Evolutionary conservation across 139 green algal genomes (phyloP).

Genomic region (Deuterostichococcus epilithicus): DNA sequence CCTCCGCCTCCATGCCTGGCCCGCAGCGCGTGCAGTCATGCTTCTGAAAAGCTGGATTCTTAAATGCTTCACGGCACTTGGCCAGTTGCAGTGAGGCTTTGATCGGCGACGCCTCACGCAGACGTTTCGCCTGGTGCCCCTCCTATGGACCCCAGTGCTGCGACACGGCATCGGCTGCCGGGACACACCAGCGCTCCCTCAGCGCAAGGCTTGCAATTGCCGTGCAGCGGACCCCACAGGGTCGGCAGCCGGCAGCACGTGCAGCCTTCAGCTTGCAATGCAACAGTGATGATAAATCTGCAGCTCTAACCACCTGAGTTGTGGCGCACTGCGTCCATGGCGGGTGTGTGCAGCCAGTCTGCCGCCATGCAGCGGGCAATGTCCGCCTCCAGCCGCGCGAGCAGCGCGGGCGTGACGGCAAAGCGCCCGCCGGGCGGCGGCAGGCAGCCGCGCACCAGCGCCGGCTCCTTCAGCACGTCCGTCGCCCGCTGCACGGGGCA

Average conservation of each 20-base stretch:
- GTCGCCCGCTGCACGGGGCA: constrained; percentile 3
- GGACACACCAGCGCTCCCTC: no score
- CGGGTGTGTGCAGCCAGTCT: constrained; percentile 59
- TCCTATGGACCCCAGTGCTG: no score
- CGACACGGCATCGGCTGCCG: no score
- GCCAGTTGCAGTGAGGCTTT: constrained; percentile 15
- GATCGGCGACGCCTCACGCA: no score
- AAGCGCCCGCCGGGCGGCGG: background rate
- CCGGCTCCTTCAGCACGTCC: constrained; percentile 1
- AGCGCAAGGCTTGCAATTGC: no score
- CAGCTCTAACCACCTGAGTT: constrained; percentile 15
- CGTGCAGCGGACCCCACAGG: background rate
- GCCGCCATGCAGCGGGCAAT: constrained; percentile 14
- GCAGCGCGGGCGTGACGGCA: background rate
- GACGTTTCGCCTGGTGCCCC: no score
- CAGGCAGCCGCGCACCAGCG: background rate
- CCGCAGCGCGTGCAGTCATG: constrained; percentile 4
- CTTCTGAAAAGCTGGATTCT: constrained; percentile 10
- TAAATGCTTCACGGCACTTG: constrained; percentile 8
- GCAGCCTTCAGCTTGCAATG: background rate
- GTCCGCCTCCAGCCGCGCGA: constrained; percentile 7
- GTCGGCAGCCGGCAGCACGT: background rate
- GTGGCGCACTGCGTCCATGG: constrained; percentile 49
- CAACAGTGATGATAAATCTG: background rate
- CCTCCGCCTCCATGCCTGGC: constrained; percentile 69